Evolutionary conservation across 2,329 filamentous ascomycete species (phyloP).

Genomic region (Grosmannia penicillata): DNA sequence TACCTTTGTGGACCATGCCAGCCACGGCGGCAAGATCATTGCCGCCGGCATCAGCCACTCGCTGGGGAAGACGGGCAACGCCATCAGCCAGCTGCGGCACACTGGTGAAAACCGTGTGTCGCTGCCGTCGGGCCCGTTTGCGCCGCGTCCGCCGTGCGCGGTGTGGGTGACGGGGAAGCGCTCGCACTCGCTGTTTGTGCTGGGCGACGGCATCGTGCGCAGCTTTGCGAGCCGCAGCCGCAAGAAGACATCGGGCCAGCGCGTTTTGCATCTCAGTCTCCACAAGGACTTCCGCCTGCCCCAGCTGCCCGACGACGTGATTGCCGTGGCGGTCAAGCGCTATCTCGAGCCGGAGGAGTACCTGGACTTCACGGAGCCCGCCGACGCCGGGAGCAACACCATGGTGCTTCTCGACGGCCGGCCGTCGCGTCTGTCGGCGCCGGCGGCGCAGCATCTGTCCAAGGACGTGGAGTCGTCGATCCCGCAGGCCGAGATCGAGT

Average conservation of each 20-base stretch:
- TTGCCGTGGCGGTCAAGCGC: constrained; percentile 40
- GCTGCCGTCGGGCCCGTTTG: constrained; percentile 40
- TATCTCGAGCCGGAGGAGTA: constrained; percentile 43
- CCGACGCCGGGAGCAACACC: constrained; percentile 40
- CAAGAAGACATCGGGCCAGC: constrained; percentile 37
- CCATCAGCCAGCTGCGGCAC: constrained; percentile 56
- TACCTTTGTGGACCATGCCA: constrained; percentile 43
- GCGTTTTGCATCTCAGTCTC: constrained; percentile 38
- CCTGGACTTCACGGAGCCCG: constrained; percentile 35
- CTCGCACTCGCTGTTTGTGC: constrained; percentile 46
- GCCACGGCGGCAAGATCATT: constrained; percentile 57
- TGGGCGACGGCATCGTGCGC: constrained; percentile 51
- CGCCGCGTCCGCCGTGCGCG: constrained; percentile 44
- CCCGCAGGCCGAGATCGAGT: constrained; percentile 78
- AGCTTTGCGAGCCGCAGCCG: constrained; percentile 46
- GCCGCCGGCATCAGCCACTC: constrained; percentile 62
- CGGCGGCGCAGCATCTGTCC: constrained; percentile 18
- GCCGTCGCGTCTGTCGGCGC: constrained; percentile 18
- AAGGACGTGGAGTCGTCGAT: constrained; percentile 47
- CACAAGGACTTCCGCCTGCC: constrained; percentile 55
- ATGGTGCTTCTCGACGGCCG: constrained; percentile 32
- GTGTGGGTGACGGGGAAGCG: constrained; percentile 50
- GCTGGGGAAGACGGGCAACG: constrained; percentile 56
- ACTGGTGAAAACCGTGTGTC: constrained; percentile 62
- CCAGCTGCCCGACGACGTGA: constrained; percentile 41